A percentile compares a stretch with the other conserved stretches of the same genome.
These are phyloP conservation scores for Galeopsis tetrahit DNA, from an alignment of 257 asterid species.

Conservation along the genomic window DNA sequence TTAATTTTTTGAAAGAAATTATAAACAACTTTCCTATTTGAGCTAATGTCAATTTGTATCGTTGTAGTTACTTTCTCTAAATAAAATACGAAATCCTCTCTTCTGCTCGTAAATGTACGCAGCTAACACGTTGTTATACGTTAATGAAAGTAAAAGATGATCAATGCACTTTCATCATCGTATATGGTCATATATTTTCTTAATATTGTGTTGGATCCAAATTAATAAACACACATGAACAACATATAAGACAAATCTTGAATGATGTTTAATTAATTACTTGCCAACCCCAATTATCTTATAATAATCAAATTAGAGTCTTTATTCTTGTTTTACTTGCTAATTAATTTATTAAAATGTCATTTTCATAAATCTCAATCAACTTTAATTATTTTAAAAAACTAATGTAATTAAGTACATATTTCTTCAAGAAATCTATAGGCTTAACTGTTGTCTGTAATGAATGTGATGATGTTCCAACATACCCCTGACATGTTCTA, in stretches of 20 bases:
- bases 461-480: slow-evolving; percentile 38
- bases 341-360: slow-evolving; percentile 30
- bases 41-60: too few relatives aligned
- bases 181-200: too few relatives aligned
- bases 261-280: slow-evolving; percentile 25
- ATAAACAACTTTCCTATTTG: too few relatives aligned
- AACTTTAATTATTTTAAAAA: neutral
- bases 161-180: too few relatives aligned
- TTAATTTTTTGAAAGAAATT: too few relatives aligned
- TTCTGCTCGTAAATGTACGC: too few relatives aligned
- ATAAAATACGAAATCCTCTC: too few relatives aligned
- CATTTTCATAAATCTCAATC: slow-evolving; percentile 22
- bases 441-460: slow-evolving; percentile 27
- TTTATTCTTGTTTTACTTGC: slow-evolving; percentile 27
- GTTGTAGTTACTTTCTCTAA: too few relatives aligned
- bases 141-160: too few relatives aligned
- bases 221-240: too few relatives aligned
- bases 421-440: slow-evolving; percentile 26
- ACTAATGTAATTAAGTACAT: neutral
- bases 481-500: slow-evolving; percentile 38
- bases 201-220: too few relatives aligned
- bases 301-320: neutral
- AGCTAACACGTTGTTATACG: too few relatives aligned
- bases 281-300: slow-evolving; percentile 27
- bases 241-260: neutral